Evolutionary conservation across 1,284 basidiomycete genomes (phyloP).

Genomic region (Trametes sp.): DNA sequence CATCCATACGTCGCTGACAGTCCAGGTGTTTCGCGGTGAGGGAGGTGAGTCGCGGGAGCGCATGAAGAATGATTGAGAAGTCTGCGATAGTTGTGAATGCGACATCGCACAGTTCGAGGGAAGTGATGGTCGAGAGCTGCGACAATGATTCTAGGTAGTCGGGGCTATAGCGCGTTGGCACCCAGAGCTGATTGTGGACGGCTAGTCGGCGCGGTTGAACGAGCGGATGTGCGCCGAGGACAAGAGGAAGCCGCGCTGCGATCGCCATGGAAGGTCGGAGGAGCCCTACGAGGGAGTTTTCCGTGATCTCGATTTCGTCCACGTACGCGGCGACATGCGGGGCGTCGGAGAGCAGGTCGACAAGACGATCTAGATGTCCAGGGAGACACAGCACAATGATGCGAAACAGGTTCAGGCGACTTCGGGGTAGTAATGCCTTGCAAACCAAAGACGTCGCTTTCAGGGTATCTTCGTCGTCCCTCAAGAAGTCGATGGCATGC

Average conservation of each 20-base stretch:
- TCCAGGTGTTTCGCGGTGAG: slow-evolving; percentile 19
- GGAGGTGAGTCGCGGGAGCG: slow-evolving; percentile 8
- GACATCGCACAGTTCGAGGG: slow-evolving; percentile 24
- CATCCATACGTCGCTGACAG: slow-evolving; percentile 17
- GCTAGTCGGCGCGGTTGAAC: slow-evolving; percentile 10
- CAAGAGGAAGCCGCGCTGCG: slow-evolving; percentile 19
- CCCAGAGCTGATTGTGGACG: slow-evolving; percentile 24
- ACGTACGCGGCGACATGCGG: slow-evolving; percentile 25
- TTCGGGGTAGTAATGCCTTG: slow-evolving; percentile 28
- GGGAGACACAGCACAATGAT: slow-evolving; percentile 21
- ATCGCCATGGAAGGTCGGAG: slow-evolving; percentile 23
- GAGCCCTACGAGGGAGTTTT: slow-evolving; percentile 24
- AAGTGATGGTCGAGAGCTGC: slow-evolving; percentile 20
- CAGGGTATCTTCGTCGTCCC: slow-evolving; percentile 25
- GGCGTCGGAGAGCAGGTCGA: slow-evolving; percentile 12
- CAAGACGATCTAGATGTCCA: slow-evolving; percentile 16
- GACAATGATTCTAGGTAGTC: slow-evolving; percentile 22
- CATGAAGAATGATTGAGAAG: slow-evolving; percentile 23
- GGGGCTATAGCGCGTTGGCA: slow-evolving; percentile 23
- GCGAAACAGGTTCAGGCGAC: slow-evolving; percentile 32
- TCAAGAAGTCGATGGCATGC: slow-evolving; percentile 30
- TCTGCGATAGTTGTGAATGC: slow-evolving; percentile 26
- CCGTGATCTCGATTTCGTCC: slow-evolving; percentile 27
- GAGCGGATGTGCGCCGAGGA: slow-evolving; percentile 7
- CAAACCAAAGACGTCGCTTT: slow-evolving; percentile 26